Base-by-base conservation (phyloP, 2,329 filamentous ascomycete species). In the Simplicillium sp. region DNA sequence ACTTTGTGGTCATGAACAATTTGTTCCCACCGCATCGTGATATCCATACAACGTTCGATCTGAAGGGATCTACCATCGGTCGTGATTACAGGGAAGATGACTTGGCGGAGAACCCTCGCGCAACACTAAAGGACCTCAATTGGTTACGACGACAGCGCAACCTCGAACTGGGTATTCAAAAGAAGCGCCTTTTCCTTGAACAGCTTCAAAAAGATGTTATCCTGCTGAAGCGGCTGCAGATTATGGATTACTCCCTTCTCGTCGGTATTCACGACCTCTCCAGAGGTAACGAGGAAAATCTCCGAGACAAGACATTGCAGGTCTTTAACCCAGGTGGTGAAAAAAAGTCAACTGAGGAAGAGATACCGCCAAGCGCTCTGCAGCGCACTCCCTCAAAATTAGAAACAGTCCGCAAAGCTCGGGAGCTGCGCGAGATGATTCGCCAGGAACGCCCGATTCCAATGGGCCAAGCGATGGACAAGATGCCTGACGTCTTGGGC, bases 1-100 rank as follows among this genome's bases (percentile, higher is more conserved):
- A 98, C 63, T 98, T 98, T 53, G 92, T 98, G 45, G 89, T 98
- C 58, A 98, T 98, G 92, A 98, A 98, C 70, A 98, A 98, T 61
- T 75, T 98, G 13, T 98, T 98, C 56, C 92, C 92, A 11, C 90
- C 92, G 7, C 92, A 98, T 65, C 80, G 90, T 51, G 92, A 98
- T 60, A 97, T 98, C 45, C 92, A 98, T 65, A 81, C 87, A 55
- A 98, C 89, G 3, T 98, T 95, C 56, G 92, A 98, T 60, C 64
- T 98, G 51, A 98, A 98, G 65, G 92, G 92, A 8, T 97, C 92
- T 7, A 97, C 90, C 1, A 80, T 97, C 50, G 92, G 92, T 12
- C 79, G 92, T 56, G 87, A 97, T 60, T 90, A 92, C 59, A 83
- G 71, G 52, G 92, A 97, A 60, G 87, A 94, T 36, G 82, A 94